Percentiles rank a stretch among this genome's conserved stretches.
phyloP scores from a whole-genome alignment of 108 stramenopile species.

The Stephanodiscus minutulus region DNA sequence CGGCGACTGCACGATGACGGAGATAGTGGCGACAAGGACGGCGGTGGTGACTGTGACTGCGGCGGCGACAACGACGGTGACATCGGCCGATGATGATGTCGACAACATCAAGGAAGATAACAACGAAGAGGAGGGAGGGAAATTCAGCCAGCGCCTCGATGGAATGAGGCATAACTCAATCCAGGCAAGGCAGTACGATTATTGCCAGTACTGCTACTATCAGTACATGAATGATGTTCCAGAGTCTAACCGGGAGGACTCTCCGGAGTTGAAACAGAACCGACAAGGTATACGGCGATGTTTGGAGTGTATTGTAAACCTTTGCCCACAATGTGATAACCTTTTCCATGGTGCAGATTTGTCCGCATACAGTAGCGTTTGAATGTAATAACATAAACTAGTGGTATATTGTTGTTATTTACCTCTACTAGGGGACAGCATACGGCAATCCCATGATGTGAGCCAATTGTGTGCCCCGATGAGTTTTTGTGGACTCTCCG shows the following conservation, averaged over 20 bases:
- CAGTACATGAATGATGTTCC: neutral
- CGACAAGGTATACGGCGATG: neutral
- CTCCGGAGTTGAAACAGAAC: neutral
- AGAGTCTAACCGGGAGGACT: neutral
- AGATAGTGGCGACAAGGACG: too few relatives aligned
- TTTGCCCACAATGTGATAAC: neutral
- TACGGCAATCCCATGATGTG: too few relatives aligned
- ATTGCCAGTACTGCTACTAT: slow-evolving; percentile 10
- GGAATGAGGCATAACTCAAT: neutral
- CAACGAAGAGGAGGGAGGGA: slow-evolving; percentile 49
- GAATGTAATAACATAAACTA: neutral
- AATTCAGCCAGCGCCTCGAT: neutral
- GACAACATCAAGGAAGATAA: too few relatives aligned
- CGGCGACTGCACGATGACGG: too few relatives aligned
- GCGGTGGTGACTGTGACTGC: too few relatives aligned
- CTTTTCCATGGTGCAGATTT: slow-evolving; percentile 3
- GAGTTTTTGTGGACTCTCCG: too few relatives aligned
- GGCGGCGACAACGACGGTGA: too few relatives aligned
- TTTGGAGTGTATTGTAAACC: neutral
- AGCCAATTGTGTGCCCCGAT: too few relatives aligned
- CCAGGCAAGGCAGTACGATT: neutral
- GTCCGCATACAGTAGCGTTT: neutral
- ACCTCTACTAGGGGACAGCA: slow-evolving; percentile 45
- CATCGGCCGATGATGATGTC: too few relatives aligned
- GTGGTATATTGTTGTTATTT: neutral